Evolutionary conservation across 106 monocot species (phyloP).

Genomic region (Posidonia australis): DNA sequence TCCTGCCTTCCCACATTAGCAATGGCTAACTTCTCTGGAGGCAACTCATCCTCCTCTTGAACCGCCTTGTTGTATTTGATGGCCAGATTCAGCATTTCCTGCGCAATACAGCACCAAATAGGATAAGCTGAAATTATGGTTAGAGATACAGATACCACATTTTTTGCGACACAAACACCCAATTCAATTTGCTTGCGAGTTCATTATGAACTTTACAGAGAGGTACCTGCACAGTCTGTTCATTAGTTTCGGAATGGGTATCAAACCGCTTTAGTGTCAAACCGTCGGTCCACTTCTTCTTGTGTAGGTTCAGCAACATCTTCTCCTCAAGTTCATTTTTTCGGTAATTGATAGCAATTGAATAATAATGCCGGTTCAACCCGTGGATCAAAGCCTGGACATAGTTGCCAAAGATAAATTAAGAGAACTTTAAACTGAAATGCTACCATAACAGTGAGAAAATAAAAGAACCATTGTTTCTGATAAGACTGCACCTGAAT

Average conservation of each 20-base stretch:
- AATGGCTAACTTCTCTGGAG: constrained; percentile 25
- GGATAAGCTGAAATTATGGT: too few species aligned
- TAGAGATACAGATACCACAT: too few species aligned
- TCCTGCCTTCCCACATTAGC: constrained; percentile 28
- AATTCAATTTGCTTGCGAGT: too few species aligned
- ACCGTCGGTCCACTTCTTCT: constrained; percentile 96
- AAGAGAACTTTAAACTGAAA: too few species aligned
- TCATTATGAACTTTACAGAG: too few species aligned
- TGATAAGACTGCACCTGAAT: constrained; percentile 44
- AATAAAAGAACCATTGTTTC: too few species aligned
- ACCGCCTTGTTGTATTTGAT: constrained; percentile 35
- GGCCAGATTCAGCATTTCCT: constrained; percentile 31
- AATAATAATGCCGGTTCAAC: constrained; percentile 85
- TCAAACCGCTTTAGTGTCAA: constrained; percentile 63
- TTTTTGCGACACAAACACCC: too few species aligned
- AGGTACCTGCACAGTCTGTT: constrained; percentile 90
- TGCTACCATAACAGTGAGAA: too few species aligned
- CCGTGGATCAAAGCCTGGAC: constrained; percentile 81
- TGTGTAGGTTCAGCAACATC: constrained; percentile 81
- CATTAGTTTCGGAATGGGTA: constrained; percentile 69
- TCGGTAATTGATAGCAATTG: constrained; percentile 78
- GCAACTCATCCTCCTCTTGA: constrained; percentile 25
- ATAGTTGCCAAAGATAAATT: background rate
- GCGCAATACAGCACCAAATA: too few species aligned
- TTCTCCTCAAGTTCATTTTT: constrained; percentile 88